These are phyloP conservation scores for Zygotorulaspora mrakii DNA, from an alignment of 1,139 yeast genomes.

Conservation along the genomic window DNA sequence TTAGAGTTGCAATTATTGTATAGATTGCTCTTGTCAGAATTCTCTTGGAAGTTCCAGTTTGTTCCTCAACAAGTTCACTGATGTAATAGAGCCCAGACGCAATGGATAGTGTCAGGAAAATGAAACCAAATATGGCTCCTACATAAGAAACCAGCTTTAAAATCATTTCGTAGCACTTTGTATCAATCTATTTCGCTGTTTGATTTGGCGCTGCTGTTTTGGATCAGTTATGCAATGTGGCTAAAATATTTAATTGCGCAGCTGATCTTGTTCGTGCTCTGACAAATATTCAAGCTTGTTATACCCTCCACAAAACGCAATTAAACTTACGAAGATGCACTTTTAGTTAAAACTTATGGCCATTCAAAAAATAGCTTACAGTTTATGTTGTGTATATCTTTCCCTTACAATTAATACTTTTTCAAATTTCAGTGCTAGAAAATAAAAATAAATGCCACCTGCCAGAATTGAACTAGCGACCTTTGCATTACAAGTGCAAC, in stretches of 20 bases:
- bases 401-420: neutral
- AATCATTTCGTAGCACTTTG: conserved; percentile 41
- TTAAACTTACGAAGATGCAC: too few relatives aligned
- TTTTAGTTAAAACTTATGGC: too few relatives aligned
- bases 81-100: conserved; percentile 90
- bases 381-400: too few relatives aligned
- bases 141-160: conserved; percentile 55
- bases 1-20: conserved; percentile 50
- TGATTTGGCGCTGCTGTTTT: neutral
- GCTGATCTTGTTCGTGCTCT: too few relatives aligned
- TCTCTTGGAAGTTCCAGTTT: conserved; percentile 77
- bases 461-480: conserved; percentile 95
- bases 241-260: too few relatives aligned
- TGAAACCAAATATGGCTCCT: conserved; percentile 73
- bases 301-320: too few relatives aligned
- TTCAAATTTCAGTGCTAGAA: neutral
- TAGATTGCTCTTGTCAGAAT: conserved; percentile 62
- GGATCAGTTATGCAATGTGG: neutral
- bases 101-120: conserved; percentile 64
- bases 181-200: neutral
- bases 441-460: conserved; percentile 44
- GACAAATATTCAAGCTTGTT: too few relatives aligned
- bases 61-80: conserved; percentile 91
- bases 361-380: too few relatives aligned
- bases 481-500: conserved; percentile 95